Evolutionary conservation across 1,139 yeast species (phyloP), one percentile per base, ranked within the genome.

Genomic region (Pichia sp.): DNA sequence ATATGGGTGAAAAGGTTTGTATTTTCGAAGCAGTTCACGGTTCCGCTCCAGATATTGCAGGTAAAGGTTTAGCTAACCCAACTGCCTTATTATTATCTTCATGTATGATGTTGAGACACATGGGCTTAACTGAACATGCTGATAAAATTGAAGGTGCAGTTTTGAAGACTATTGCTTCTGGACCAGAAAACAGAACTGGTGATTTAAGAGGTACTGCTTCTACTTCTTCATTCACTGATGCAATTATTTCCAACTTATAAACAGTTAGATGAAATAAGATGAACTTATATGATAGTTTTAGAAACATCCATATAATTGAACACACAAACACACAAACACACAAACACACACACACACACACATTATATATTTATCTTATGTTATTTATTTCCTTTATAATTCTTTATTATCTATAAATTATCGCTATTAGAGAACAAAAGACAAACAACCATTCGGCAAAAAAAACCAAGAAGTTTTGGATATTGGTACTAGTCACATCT

Each of bases 11-110:
- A 77, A 83, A 85, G 67, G 95, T 90, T 54, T 86, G 96, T 50
- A 90, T 92, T 66, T 92, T 92, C 67, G 98, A 92, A 77, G 97
- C 98, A 56, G 98, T 92, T 64, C 97, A 92, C 69, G 97, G 98
- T 67, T 86, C 97, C 49, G 97, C 97, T 54, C 97, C 97, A 56
- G 97, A 90, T 68, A 90, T 90, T 64, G 96, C 97, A 53, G 97
- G 97, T 64, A 87, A 90, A 77, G 94, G 95, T 64, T 79, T 85
- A 67, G 98, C 98, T 55, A 92, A 92, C 80, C 98, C 98, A 72
- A 92, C 97, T 53, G 98, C 98, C 51, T 72, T 92, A 65, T 76
- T 92, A 66, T 78, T 92, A 66, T 87, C 97, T 42, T 90, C 97
- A 44, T 88, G 88, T 64, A 90, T 92, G 97, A 90, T 92, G 97